phyloP scores from a whole-genome alignment of 495 filamentous ascomycete species.

The Aspergillus nidulans region DNA sequence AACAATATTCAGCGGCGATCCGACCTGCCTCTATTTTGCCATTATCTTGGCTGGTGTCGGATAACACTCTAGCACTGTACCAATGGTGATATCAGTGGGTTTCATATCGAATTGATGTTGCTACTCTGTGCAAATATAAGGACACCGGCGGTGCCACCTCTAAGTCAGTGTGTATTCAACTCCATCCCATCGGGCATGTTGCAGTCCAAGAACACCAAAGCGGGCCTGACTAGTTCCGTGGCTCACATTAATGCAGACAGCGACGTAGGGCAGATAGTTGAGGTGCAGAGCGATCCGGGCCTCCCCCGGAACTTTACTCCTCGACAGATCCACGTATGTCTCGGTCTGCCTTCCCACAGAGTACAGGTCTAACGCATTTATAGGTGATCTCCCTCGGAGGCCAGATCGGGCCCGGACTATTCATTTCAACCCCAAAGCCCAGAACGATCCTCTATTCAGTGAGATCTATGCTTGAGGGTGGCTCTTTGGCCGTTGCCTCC shows the following conservation, averaged over 20 bases:
- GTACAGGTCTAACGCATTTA: not conserved
- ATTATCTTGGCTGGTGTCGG: not conserved
- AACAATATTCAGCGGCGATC: not conserved
- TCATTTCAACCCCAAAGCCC: constrained; percentile 29
- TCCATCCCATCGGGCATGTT: not conserved
- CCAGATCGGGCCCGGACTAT: constrained; percentile 27
- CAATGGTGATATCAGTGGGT: not conserved
- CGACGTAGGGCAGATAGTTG: not conserved
- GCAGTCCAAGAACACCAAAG: not conserved
- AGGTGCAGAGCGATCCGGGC: not conserved
- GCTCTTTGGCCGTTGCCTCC: constrained; percentile 27
- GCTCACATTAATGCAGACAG: not conserved
- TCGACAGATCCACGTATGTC: not conserved
- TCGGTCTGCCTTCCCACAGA: not conserved
- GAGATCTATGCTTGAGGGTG: constrained; percentile 26
- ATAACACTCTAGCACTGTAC: too few relatives aligned
- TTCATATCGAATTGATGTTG: not conserved
- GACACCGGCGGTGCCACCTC: not conserved
- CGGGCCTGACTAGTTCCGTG: not conserved
- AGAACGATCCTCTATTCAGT: constrained; percentile 24
- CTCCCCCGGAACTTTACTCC: not conserved
- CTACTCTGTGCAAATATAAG: not conserved
- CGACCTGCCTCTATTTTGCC: not conserved
- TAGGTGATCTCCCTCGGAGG: constrained; percentile 30
- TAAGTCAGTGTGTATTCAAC: not conserved